phyloP scores from a whole-genome alignment of 192 early-diverging fungal genomes.

The Chytriomyces sp. region DNA sequence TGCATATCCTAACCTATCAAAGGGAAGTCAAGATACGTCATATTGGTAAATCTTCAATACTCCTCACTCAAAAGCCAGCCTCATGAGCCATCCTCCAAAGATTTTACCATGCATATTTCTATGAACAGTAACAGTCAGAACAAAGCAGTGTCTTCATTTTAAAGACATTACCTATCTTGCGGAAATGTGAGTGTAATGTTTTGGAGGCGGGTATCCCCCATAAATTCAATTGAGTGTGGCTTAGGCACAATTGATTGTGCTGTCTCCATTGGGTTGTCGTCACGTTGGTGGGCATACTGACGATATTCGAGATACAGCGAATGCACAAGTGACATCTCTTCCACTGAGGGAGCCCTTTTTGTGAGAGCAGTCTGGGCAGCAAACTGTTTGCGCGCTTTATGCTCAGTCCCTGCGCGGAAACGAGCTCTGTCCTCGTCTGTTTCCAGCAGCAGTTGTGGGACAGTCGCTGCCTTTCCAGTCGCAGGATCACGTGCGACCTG shows the following conservation, averaged over 20 bases:
- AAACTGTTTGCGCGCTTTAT: slow-evolving; percentile 54
- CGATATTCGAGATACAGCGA: slow-evolving; percentile 67
- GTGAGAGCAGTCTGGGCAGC: slow-evolving; percentile 53
- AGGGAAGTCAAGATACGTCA: too few relatives aligned
- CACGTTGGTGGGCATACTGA: slow-evolving; percentile 54
- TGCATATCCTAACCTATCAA: slow-evolving; percentile 71
- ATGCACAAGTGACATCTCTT: slow-evolving; percentile 68
- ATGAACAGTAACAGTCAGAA: too few relatives aligned
- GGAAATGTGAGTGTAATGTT: slow-evolving; percentile 69
- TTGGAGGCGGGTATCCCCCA: slow-evolving; percentile 76
- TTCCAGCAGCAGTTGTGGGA: slow-evolving; percentile 72
- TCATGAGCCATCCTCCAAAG: slow-evolving; percentile 77
- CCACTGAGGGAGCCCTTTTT: slow-evolving; percentile 65
- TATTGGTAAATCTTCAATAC: not conserved
- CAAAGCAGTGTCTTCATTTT: too few relatives aligned
- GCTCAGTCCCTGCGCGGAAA: slow-evolving; percentile 65
- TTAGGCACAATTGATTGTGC: slow-evolving; percentile 15
- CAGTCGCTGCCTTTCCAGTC: slow-evolving; percentile 65
- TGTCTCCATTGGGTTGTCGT: not conserved
- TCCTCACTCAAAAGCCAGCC: slow-evolving; percentile 64
- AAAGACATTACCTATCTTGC: slow-evolving; percentile 79
- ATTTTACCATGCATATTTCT: slow-evolving; percentile 31
- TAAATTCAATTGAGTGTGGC: slow-evolving; percentile 57
- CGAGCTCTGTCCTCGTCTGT: slow-evolving; percentile 75
- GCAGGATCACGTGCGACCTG: slow-evolving; percentile 64